A percentile compares a stretch with the other conserved stretches of the same genome.
Evolutionary conservation across 768 basidiomycete genomes (phyloP).

Genomic region (Podaxis sp.): DNA sequence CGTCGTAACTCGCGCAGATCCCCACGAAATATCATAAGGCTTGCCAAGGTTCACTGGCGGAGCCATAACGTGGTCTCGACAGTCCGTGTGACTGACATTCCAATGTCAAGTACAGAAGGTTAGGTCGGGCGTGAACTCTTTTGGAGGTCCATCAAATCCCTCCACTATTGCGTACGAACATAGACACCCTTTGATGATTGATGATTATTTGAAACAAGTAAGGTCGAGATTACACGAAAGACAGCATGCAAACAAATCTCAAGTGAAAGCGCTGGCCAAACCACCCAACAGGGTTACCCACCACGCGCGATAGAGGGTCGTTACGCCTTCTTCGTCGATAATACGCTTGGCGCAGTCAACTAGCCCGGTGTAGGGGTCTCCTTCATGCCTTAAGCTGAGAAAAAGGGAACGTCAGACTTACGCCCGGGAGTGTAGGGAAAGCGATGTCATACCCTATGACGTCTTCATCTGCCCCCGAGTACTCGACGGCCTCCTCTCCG

Average conservation of each 20-base stretch:
- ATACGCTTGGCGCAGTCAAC: conserved; percentile 75
- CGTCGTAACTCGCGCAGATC: not conserved
- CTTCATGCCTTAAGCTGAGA: conserved; percentile 64
- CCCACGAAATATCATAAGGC: not conserved
- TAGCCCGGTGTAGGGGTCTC: conserved; percentile 74
- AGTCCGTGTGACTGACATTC: not conserved
- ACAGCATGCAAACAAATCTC: conserved; percentile 11
- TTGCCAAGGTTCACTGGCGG: not conserved
- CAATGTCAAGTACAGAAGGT: not conserved
- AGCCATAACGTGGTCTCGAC: not conserved
- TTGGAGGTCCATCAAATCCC: not conserved
- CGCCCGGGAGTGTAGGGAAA: not conserved
- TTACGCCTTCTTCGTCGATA: conserved; percentile 72
- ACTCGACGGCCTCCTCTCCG: conserved; percentile 55
- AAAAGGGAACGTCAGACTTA: conserved; percentile 7
- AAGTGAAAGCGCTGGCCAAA: conserved; percentile 50
- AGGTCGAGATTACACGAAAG: not conserved
- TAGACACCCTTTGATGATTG: not conserved
- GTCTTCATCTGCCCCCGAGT: conserved; percentile 69
- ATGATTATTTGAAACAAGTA: not conserved
- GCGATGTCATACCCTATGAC: conserved; percentile 66
- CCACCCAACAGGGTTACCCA: conserved; percentile 74
- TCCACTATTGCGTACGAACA: not conserved
- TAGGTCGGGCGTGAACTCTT: not conserved
- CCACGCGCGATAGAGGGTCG: conserved; percentile 77